A percentile compares a stretch with the other conserved stretches of the same genome.
Conservation (phyloP, 768 basidiomycete species). For the Xerocomellus dryophilus region DNA sequence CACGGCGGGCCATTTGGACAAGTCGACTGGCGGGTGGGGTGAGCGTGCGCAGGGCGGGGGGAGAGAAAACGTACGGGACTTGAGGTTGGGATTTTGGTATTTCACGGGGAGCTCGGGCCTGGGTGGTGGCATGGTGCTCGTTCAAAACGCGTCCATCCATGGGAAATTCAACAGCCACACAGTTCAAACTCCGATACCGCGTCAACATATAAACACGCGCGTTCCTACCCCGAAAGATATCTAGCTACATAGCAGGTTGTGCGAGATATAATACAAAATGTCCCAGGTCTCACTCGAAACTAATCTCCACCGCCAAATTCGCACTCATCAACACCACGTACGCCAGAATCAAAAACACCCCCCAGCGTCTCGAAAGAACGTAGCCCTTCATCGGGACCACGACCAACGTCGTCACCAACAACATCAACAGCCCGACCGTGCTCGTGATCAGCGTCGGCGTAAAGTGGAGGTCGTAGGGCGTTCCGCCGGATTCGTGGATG, state of each 20-base stretch:
- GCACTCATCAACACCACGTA: conserved; percentile 75
- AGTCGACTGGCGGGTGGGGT: conserved; percentile 32
- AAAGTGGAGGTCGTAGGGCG: conserved; percentile 74
- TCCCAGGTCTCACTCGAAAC: conserved; percentile 1
- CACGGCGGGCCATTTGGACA: conserved; percentile 59
- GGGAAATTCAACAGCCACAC: conserved; percentile 33
- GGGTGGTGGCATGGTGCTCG: conserved; percentile 33
- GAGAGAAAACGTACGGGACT: conserved; percentile 36
- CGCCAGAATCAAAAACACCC: conserved; percentile 66
- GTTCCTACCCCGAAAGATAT: no score
- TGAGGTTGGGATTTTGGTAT: conserved; percentile 50
- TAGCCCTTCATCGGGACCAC: conserved; percentile 86
- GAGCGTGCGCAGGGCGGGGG: neutral
- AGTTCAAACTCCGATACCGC: conserved; percentile 31
- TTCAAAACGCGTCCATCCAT: conserved; percentile 34
- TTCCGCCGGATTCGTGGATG: conserved; percentile 51
- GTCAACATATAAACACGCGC: conserved; percentile 9
- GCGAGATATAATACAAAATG: no score
- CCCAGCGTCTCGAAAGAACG: conserved; percentile 78
- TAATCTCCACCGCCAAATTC: conserved; percentile 77
- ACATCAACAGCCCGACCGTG: conserved; percentile 69
- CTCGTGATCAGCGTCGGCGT: conserved; percentile 84
- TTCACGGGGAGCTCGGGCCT: conserved; percentile 53
- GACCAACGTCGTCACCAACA: conserved; percentile 74
- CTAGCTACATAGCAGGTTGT: no score